These are phyloP conservation scores for Purshia tridentata DNA, from an alignment of 306 rosid genomes.

Conservation along the genomic window DNA sequence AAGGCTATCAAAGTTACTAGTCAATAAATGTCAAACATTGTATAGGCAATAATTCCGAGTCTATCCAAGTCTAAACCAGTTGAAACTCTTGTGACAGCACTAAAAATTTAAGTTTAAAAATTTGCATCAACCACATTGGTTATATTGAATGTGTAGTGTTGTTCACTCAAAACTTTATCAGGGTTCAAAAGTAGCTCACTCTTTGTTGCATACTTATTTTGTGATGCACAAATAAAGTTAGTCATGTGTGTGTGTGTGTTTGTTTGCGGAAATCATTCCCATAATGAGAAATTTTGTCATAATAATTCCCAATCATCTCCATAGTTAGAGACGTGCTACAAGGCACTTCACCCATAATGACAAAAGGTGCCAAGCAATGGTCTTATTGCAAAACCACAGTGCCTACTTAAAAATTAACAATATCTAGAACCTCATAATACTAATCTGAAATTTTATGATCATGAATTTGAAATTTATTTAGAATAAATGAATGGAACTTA, in stretches of 20 bases:
- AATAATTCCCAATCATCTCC: background rate
- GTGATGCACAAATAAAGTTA: background rate
- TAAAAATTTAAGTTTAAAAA: background rate
- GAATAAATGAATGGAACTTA: background rate
- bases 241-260: background rate
- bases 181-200: background rate
- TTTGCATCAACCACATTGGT: background rate
- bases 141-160: too few species aligned
- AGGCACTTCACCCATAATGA: background rate
- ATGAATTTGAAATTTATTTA: background rate
- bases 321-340: background rate
- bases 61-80: background rate
- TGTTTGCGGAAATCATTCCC: background rate
- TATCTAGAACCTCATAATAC: background rate
- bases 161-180: background rate
- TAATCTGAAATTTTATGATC: background rate
- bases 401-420: background rate
- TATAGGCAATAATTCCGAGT: background rate
- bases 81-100: background rate
- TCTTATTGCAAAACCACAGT: background rate
- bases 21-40: background rate
- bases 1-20: background rate
- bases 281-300: background rate
- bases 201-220: background rate
- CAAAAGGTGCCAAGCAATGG: background rate